Evolutionary conservation across 176 grass and related monocot genomes (phyloP).

Genomic region (Carex littledalei): DNA sequence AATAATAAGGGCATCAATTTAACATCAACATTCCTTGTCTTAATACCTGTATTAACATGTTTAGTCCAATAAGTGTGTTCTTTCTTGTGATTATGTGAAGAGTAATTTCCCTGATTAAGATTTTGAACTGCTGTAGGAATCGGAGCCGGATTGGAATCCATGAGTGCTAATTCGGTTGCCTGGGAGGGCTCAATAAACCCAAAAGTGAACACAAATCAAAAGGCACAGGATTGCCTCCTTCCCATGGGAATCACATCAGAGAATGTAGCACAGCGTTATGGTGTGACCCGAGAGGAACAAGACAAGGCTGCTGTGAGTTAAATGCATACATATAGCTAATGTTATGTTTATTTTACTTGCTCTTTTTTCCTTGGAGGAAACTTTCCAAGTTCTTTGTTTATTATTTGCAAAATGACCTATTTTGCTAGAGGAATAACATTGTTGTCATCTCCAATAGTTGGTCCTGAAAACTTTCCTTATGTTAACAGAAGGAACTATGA

Average conservation of each 20-base stretch:
- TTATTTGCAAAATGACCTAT: not conserved
- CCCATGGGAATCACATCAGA: constrained; percentile 98
- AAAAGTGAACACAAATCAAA: constrained; percentile 64
- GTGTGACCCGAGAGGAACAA: constrained; percentile 85
- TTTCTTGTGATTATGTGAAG: not conserved
- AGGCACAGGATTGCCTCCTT: constrained; percentile 92
- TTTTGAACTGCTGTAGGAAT: constrained; percentile 44
- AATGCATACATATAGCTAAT: not conserved
- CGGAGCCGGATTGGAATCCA: constrained; percentile 87
- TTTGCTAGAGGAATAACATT: not conserved
- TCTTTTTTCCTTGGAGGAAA: not conserved
- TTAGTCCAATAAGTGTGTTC: not conserved
- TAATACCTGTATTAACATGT: not conserved
- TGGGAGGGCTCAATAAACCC: constrained; percentile 97
- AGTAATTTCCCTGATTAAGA: not conserved
- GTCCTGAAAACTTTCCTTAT: not conserved
- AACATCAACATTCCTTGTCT: not conserved
- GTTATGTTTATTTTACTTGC: not conserved
- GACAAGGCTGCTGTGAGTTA: constrained; percentile 89
- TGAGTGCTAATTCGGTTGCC: constrained; percentile 50
- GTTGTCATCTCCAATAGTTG: not conserved
- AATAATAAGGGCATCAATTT: not conserved
- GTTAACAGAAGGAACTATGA: not conserved
- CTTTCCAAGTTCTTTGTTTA: not conserved
- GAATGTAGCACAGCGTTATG: constrained; percentile 83